Evolutionary conservation across 208 protist genomes (phyloP).

Genomic region (Herpetomonas tarakana): DNA sequence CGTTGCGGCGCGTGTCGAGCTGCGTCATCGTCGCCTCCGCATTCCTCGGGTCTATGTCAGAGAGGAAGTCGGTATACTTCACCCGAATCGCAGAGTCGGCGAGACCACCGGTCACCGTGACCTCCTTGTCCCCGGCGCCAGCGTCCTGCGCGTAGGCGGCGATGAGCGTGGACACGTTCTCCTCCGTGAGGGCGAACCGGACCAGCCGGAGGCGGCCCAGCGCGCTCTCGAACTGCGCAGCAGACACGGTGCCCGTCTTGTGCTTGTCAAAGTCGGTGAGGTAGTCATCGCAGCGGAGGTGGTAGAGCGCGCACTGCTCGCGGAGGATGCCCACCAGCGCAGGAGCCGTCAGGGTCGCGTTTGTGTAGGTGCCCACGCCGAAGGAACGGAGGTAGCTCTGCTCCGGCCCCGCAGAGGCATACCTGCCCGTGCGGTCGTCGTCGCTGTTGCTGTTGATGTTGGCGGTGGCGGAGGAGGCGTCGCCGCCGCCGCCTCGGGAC

Average conservation of each 20-base stretch:
- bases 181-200: constrained; percentile 61
- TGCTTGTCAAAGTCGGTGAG: constrained; percentile 85
- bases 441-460: constrained; percentile 8
- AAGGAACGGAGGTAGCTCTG: constrained; percentile 11
- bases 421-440: not conserved
- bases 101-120: not conserved
- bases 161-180: constrained; percentile 60
- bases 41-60: constrained; percentile 50
- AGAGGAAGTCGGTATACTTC: constrained; percentile 72
- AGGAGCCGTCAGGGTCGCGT: constrained; percentile 33
- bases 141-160: constrained; percentile 46
- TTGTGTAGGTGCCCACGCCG: constrained; percentile 18
- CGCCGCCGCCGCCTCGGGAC: not conserved
- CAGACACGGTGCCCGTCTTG: constrained; percentile 70
- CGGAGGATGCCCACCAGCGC: constrained; percentile 56
- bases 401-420: not conserved
- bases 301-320: constrained; percentile 66
- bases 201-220: constrained; percentile 78
- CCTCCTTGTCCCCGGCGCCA: no score
- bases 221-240: constrained; percentile 73
- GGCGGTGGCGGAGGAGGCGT: not conserved
- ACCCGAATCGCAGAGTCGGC: constrained; percentile 26
- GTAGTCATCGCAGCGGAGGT: constrained; percentile 77
- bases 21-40: constrained; percentile 6
- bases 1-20: constrained; percentile 5